These are phyloP conservation scores for Paecilomyces niveus DNA, from an alignment of 2,329 filamentous ascomycete species.

Conservation along the genomic window DNA sequence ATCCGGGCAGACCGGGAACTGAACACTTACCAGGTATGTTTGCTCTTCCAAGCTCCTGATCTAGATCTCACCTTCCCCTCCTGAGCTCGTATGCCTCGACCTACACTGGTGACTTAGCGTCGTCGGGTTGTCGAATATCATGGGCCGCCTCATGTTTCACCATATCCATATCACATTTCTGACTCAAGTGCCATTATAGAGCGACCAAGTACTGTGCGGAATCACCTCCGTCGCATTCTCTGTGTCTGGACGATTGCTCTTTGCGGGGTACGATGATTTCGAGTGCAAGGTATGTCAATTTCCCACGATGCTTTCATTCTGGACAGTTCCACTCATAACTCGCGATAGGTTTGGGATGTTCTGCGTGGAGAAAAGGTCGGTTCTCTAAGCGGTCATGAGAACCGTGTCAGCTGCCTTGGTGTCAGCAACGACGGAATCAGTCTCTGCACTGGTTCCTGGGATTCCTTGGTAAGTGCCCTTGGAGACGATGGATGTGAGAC, in stretches of 20 bases:
- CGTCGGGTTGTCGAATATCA: neutral
- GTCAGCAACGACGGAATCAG: conserved; percentile 99
- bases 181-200: conserved; percentile 47
- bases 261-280: conserved; percentile 97
- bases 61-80: neutral
- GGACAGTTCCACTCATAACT: conserved; percentile 14
- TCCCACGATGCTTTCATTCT: neutral
- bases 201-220: conserved; percentile 92
- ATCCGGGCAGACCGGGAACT: conserved; percentile 86
- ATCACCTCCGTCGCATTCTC: conserved; percentile 98
- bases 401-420: conserved; percentile 95
- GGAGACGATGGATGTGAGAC: neutral
- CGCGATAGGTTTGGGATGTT: conserved; percentile 86
- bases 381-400: conserved; percentile 93
- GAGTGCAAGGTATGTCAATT: conserved; percentile 83
- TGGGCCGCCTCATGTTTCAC: neutral
- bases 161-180: neutral
- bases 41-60: neutral
- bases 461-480: conserved; percentile 74
- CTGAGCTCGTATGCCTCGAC: neutral
- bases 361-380: conserved; percentile 95
- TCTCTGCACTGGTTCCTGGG: conserved; percentile 98
- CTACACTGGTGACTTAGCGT: neutral
- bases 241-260: conserved; percentile 87
- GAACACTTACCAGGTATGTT: conserved; percentile 58